Evolutionary conservation across 2,329 filamentous ascomycete species (phyloP).

Genomic region (Fusarium denticulatum): DNA sequence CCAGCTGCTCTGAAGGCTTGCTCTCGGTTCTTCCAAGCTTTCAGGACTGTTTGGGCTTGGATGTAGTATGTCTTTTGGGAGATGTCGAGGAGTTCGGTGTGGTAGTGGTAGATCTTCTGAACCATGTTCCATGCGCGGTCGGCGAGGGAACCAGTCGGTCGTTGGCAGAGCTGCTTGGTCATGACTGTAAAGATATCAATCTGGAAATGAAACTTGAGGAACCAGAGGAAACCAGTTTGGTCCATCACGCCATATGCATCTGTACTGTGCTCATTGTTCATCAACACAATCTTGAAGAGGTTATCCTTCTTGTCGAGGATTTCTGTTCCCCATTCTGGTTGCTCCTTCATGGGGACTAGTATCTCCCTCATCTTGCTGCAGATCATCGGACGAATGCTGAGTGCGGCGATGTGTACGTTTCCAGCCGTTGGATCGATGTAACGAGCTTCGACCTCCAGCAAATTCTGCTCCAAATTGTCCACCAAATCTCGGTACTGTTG

Average conservation of each 20-base stretch:
- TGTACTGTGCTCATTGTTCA: conserved; percentile 59
- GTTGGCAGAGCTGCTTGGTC: conserved; percentile 62
- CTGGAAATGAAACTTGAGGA: conserved; percentile 64
- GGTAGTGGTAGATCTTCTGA: conserved; percentile 58
- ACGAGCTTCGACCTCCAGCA: conserved; percentile 58
- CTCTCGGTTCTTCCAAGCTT: conserved; percentile 64
- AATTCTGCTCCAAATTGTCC: conserved; percentile 53
- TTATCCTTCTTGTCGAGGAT: conserved; percentile 61
- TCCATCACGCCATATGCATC: conserved; percentile 55
- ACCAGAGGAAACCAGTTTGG: conserved; percentile 64
- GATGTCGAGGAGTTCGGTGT: conserved; percentile 62
- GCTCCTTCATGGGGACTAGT: conserved; percentile 57
- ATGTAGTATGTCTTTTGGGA: conserved; percentile 55
- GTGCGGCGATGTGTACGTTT: conserved; percentile 61
- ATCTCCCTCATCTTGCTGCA: conserved; percentile 61
- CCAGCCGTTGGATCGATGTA: conserved; percentile 64
- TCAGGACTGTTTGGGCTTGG: conserved; percentile 60
- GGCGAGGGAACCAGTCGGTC: conserved; percentile 59
- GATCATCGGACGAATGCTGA: conserved; percentile 58
- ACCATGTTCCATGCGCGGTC: conserved; percentile 64
- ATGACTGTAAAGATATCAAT: conserved; percentile 66
- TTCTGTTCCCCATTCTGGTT: conserved; percentile 61
- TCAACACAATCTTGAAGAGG: conserved; percentile 64
- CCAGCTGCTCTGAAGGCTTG: conserved; percentile 52
- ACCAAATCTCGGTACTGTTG: conserved; percentile 56